phyloP scores from a whole-genome alignment of 345 rosid genomes.

The Eutrema yunnanense region DNA sequence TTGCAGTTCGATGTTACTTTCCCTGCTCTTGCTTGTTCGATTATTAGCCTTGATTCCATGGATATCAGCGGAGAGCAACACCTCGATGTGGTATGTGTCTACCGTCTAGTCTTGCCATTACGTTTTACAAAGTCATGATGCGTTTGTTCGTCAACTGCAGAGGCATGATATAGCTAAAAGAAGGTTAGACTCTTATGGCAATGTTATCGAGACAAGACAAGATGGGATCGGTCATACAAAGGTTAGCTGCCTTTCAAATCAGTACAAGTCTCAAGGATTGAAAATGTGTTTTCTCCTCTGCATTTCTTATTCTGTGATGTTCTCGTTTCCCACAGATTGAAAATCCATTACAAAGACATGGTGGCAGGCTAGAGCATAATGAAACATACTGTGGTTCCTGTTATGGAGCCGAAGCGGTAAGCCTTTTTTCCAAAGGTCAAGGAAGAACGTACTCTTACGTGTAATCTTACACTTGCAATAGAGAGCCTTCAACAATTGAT shows the following conservation, averaged over 20 bases:
- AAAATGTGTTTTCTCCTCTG: not conserved
- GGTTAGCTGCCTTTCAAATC: slow-evolving; percentile 41
- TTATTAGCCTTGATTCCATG: slow-evolving; percentile 91
- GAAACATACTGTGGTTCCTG: slow-evolving; percentile 91
- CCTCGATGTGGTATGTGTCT: slow-evolving; percentile 72
- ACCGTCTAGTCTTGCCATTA: not conserved
- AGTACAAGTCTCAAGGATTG: not conserved
- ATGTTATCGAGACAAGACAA: slow-evolving; percentile 57
- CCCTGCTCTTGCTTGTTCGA: slow-evolving; percentile 85
- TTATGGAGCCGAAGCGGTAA: slow-evolving; percentile 78
- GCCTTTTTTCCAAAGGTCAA: not conserved
- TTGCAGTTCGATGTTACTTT: slow-evolving; percentile 88
- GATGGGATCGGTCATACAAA: slow-evolving; percentile 80
- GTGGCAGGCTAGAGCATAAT: slow-evolving; percentile 91
- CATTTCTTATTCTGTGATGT: not conserved
- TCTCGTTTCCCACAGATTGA: slow-evolving; percentile 47
- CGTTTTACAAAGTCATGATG: not conserved
- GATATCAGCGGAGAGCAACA: slow-evolving; percentile 95
- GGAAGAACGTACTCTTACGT: not conserved
- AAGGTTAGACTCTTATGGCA: slow-evolving; percentile 65
- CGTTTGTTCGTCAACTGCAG: slow-evolving; percentile 1
- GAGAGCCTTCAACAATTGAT: not conserved
- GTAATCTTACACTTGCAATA: not conserved
- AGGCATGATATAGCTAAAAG: slow-evolving; percentile 77
- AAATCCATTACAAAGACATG: slow-evolving; percentile 82